Base-by-base conservation (phyloP, 257 asterid genomes). In the Parsonsia alboflavescens region DNA sequence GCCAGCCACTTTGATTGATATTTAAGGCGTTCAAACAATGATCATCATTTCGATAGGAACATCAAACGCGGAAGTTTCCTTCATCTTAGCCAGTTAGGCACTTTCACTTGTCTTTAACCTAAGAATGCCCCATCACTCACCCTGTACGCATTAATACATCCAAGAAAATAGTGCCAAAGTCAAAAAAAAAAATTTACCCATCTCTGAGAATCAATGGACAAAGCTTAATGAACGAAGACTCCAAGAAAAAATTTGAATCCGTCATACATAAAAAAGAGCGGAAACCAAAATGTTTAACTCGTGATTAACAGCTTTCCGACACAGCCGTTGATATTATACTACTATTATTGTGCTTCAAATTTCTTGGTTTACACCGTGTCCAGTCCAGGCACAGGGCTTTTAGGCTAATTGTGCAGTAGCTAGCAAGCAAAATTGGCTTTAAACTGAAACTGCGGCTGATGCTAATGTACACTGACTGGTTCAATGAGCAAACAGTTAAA, bases 51-150 rank as follows among this genome's bases (percentile, higher is more conserved):
- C 9, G 21, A 53, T 53, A 53, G n/a, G n/a, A n/a, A 53, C 21
- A 53, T 4, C 24, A 42, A 0, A 11, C 39, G 12, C 9, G 66
- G 19, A 39, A 19, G 2, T 59, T 19, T 59, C 28, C 0, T 61
- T 28, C 21, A 61, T 28, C 67, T 61, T 28, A 61, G 67, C 67
- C 44, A 61, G 67, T 12, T 61, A 61, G 67, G 67, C 12, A 61
- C 13, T 61, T 26, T 12, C 21, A 3, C 10, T 61, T 61, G 44
- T 28, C 67, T 33, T 12, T 28, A 4, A 61, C 1, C 44, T 28
- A 30, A 13, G n/a, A 12, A 61, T 28, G 22, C 26, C 67, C 26
- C 42, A 6, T 28, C 42, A 12, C 17, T 30, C 8, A 30, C 21
- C 6, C 24, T 58, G 19, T 3, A 58, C 2, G 26, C 10, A 26